Evolutionary conservation across 1,284 basidiomycete genomes (phyloP), one percentile per base, ranked within the genome.

Genomic region (Microbotryum lychnidis-dioicae): DNA sequence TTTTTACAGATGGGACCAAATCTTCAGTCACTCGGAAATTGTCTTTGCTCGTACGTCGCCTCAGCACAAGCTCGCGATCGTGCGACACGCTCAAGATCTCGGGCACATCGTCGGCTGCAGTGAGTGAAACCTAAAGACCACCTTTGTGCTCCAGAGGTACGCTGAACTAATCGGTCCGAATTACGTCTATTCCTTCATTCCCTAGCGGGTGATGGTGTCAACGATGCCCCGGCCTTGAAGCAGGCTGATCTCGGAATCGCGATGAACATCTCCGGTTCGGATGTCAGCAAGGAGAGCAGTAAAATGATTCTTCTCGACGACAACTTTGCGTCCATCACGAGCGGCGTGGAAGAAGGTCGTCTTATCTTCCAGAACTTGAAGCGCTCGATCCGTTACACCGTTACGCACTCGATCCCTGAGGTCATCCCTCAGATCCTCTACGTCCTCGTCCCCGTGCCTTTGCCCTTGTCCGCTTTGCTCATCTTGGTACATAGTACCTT

Each of bases 201-300:
- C 4, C 80, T 82, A 46, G 82, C 73, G 16, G 75, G 75, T 60
- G 74, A 79, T 66, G 81, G 81, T 70, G 78, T 87, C 63, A 86
- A 86, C 71, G 81, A 83, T 70, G 77, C 79, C 9, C 81, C 81
- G 9, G 76, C 80, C 69, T 74, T 82, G 62, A 81, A 81, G 70
- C 77, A 79, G 42, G 81, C 83, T 23, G 81, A 82, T 56, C 80
- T 84, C 27, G 83, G 83, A 57, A 83, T 87, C 65, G 84, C 82
- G 10, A 87, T 87, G 85, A 85, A 85, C 46, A 82, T 85, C 46
- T 81, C 80, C 6, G 85, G 85, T n/a, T 82, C 81, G 8, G 85
- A 87, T 68, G 84, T 87, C 29, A 85, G 85, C 47, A 83, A 83
- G 70, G 80, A 65, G 72, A 84, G 84, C 12, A 84, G 84, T 1